Evolutionary conservation across 2,329 filamentous ascomycete species (phyloP), one percentile per base, ranked within the genome.

Genomic region (Hypoxylon sp.): DNA sequence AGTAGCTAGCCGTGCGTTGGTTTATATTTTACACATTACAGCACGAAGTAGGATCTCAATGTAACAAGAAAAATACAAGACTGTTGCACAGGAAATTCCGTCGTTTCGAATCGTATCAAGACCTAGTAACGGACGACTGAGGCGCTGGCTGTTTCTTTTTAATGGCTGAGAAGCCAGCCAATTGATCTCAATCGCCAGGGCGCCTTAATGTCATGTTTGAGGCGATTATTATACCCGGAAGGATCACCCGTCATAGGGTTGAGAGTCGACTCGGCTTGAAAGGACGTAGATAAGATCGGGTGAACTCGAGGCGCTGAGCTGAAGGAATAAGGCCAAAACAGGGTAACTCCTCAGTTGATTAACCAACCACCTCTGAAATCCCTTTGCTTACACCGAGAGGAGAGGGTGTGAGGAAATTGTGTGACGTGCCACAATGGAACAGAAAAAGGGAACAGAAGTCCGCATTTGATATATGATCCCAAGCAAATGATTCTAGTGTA

Each of bases 281-380:
- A 60, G 43, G 56, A 51, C 21, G 52, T 34, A 60, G 52, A 67
- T 58, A 60, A 65, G 64, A 67, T 52, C 60, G 57, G 51, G 50
- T 60, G 63, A 68, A 46, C 56, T 48, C 45, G 62, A 70, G 63
- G 67, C 67, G 64, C 69, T 36, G 66, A 72, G 70, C 65, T 67
- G 73, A 69, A 60, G 57, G 71, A 73, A 73, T 71, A 73, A 64
- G 58, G 70, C 72, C 73, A 70, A 75, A 73, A 73, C 65, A 68
- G 60, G 64, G 63, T 68, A 45, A 25, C 50, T 60, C 45, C 53
- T 58, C 62, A 57, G 57, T 48, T 45, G 58, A 67, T 63, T 51
- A 41, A 67, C 69, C 69, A 71, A 70, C 68, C 68, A 70, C 60
- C 52, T 45, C 36, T 38, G 49, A 14, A 45, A 34, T 52, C 53